Evolutionary conservation across 202 grass and related monocot species (phyloP), one percentile per base, ranked within the genome.

Genomic region (Dendrocalamus latiflorus): DNA sequence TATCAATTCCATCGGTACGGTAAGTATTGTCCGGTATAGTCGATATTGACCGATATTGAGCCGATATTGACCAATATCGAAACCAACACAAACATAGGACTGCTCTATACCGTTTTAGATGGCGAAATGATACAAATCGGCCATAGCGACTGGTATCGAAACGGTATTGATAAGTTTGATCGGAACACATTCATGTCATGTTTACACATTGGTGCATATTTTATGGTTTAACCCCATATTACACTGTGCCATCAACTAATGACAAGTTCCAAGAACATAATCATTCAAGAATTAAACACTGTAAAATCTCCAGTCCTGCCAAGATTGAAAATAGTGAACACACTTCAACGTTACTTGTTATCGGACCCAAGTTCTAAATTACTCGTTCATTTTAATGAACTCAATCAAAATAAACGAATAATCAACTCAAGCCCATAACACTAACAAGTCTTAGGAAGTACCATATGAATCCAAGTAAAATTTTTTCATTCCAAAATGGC

Each of bases 21-120:
- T 1, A 15, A 5, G 0, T 50, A 18, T 50, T 50, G 1, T 2
- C 1, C 3, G 1, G 0, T 50, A 50, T 50, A 50, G 0, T 1
- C 1, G 1, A 1, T 50, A 50, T 1, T 2, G 5, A 1, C 0
- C 4, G 0, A 1, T 4, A 47, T 14, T 13, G 2, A 47, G 6
- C 1, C 5, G 3, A 0, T 15, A 47, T 47, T 47, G 2, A 14
- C 3, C 12, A 14, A 1, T 47, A 47, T 47, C 12, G 0, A 41
- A 47, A 4, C 2, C 3, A 14, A 3, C 14, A 47, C 1, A 4
- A 5, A 47, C 3, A 14, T 3, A 14, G 0, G 43, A 13, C 3
- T 4, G 12, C 44, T 14, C 3, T 47, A 0, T 14, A 47, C 12
- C 12, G 1, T 47, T 47, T 47, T 47, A 47, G 3, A 1, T 45